Evolutionary conservation across 139 green algal species (phyloP), one percentile per base, ranked within the genome.

Genomic region (Mychonastes homosphaera): DNA sequence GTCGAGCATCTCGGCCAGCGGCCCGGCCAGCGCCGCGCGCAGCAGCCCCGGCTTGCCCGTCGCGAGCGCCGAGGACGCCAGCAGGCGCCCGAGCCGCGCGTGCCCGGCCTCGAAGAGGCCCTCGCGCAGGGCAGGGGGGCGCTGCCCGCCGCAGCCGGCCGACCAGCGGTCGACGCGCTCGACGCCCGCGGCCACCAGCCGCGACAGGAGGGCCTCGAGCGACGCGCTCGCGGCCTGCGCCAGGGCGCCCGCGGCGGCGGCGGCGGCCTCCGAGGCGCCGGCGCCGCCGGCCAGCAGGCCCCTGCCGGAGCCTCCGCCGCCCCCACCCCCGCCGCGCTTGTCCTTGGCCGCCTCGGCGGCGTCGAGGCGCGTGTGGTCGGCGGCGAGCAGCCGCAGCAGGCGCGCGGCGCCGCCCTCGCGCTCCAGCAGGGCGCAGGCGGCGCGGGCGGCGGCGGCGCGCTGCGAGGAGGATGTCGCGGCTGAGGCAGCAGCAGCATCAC

Each of bases 51-150:
- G 32, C 32, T 8, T 33, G 26, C 35, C 65, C 29, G 30, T 58
- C 30, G 7, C 3, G 8, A 6, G 72, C 66, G 35, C 66, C 74
- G n/a, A 72, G 45, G 12, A 38, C 29, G 64, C 70, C 28, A 84
- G 29, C 34, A 79, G 63, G 9, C 54, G 58, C 27, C 82, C 58
- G 15, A 84, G 67, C 10, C 58, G 60, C 19, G 79, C 79, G 28
- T 88, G 74, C 33, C 23, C 18, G 3, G 64, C 41, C 36, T 77
- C 53, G 61, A 85, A 88, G 26, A 71, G 26, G 30, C 75, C 69
- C 4, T 84, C 75, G n/a, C 27, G 32, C 6, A 79, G 44, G 4
- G 72, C 58, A 0, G 59, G 13, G 36, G 27, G 61, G 16, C 48
- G n/a, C n/a, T n/a, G 63, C 34, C 54, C 58, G 12, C 70, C 53